Conservation (phyloP, 345 rosid species). For the Brassica carinata region DNA sequence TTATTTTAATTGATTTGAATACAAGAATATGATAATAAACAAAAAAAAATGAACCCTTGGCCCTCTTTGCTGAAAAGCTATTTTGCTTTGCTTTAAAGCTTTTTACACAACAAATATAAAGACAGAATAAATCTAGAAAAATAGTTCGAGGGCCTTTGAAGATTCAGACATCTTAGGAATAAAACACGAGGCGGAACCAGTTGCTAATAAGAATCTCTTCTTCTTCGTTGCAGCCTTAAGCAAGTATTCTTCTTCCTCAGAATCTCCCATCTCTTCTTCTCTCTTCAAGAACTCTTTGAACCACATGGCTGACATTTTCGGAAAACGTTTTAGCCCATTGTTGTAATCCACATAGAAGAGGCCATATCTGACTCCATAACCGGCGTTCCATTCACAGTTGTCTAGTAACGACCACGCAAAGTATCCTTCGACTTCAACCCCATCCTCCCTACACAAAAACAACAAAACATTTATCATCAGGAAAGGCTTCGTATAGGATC, state of each 20-base stretch:
- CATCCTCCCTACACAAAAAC: background rate
- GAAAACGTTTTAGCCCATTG: background rate
- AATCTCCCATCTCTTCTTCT: background rate
- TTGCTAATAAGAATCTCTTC: background rate
- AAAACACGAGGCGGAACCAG: background rate
- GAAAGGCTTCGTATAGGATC: background rate
- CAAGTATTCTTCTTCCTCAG: background rate
- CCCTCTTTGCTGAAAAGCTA: conserved; percentile 30
- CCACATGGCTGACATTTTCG: background rate
- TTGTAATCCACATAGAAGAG: background rate
- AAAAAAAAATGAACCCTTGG: background rate
- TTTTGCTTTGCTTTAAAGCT: conserved; percentile 16
- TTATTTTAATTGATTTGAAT: background rate
- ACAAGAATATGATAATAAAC: background rate
- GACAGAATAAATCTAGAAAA: background rate
- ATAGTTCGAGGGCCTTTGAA: conserved; percentile 24
- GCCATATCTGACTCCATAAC: background rate
- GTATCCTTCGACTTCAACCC: background rate
- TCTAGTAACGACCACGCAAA: background rate
- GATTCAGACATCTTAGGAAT: conserved; percentile 39
- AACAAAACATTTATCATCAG: background rate
- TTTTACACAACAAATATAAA: background rate
- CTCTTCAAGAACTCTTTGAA: conserved; percentile 3
- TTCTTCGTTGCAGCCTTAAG: background rate
- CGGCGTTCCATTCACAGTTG: background rate